Evolutionary conservation across 1,139 yeast species (phyloP), one percentile per base, ranked within the genome.

Genomic region (Magnusiomyces ingens): DNA sequence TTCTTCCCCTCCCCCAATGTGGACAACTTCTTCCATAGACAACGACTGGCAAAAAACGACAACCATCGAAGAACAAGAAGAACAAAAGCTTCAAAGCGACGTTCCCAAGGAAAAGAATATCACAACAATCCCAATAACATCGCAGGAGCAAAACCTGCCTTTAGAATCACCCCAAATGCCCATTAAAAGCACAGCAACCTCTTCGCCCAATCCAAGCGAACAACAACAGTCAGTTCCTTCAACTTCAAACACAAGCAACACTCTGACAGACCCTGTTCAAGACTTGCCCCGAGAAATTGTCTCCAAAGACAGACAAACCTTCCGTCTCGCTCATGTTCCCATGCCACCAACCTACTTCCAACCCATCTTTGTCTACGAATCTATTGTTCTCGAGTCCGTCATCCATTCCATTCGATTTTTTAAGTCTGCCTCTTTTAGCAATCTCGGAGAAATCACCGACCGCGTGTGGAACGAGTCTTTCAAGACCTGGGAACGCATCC

Each of bases 311-410:
- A 21, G 21, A 17, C 19, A 18, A 40, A n/a, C 43, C 43, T 40
- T 10, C 18, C 13, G 43, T 41, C 12, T 26, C 8, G 32, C 32
- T 26, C 32, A 26, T 26, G 32, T 26, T 8, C 32, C 32, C 32
- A 26, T 26, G 32, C 43, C 49, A 3, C 49, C 49, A 12, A 37
- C 41, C 3, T 46, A 46, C 19, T 46, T 46, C 22, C 49, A 46
- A 32, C 49, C 49, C 32, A 19, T 46, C 11, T 46, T 32, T 13
- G 49, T 46, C 4, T 46, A 46, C 21, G 49, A 46, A 32, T 46
- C 49, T 17, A 46, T 46, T 35, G 42, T 46, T 46, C 37, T 46
- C 12, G 49, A 46, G 19, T 41, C 36, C 19, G 19, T 46, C 37
- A 46, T 46, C 36, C 49, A 46, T 46, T 6, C 49, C 17, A 37